Conservation (phyloP, 805 yeast species). For the Candida odintsovae region DNA sequence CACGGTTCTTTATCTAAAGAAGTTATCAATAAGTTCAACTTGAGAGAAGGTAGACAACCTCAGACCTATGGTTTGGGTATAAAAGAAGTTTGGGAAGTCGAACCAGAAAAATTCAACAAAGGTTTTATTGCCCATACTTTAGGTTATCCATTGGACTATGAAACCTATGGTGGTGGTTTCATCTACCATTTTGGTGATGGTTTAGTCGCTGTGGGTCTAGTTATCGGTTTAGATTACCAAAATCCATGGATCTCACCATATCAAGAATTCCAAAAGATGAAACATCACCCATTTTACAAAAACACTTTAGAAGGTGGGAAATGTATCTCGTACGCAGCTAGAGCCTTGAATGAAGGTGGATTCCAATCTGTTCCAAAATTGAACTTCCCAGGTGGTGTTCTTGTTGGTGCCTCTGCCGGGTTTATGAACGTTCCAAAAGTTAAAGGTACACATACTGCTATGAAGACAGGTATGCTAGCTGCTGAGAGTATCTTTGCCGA, state of each 20-base stretch:
- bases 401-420: conserved; percentile 95
- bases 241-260: conserved; percentile 96
- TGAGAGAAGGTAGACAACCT: conserved; percentile 58
- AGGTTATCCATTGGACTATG: conserved; percentile 77
- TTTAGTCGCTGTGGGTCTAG: conserved; percentile 87
- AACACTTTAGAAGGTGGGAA: conserved; percentile 79
- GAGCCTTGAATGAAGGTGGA: conserved; percentile 98
- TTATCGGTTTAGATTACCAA: conserved; percentile 87
- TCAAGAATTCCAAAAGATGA: conserved; percentile 92
- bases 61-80: conserved; percentile 96
- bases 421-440: conserved; percentile 96
- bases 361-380: conserved; percentile 86
- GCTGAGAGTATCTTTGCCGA: conserved; percentile 73
- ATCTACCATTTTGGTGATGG: conserved; percentile 96
- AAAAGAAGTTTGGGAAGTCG: conserved; percentile 96
- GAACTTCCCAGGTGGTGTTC: conserved; percentile 91
- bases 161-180: conserved; percentile 94
- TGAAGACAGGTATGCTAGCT: conserved; percentile 92
- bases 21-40: conserved; percentile 58
- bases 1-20: conserved; percentile 89
- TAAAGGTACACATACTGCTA: conserved; percentile 97
- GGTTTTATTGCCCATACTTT: conserved; percentile 83
- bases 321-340: conserved; percentile 90
- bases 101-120: conserved; percentile 68
- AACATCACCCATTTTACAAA: conserved; percentile 80